Percentiles rank a stretch among this genome's conserved stretches.
These are phyloP conservation scores for Ceratobasidium sp. DNA, from an alignment of 1,284 basidiomycete species.

Conservation along the genomic window DNA sequence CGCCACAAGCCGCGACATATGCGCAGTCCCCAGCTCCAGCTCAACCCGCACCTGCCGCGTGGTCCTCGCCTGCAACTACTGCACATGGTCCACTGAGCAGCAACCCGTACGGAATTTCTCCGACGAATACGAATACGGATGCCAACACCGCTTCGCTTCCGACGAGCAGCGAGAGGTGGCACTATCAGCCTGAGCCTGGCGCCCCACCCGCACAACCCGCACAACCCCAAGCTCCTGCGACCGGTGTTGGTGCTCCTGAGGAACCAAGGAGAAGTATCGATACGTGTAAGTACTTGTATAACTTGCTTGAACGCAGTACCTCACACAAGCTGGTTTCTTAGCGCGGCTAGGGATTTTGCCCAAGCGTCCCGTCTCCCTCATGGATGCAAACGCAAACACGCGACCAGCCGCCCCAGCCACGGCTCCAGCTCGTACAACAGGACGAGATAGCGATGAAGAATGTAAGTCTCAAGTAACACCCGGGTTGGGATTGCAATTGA, in stretches of 20 bases:
- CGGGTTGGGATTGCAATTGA: not conserved
- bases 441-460: slow-evolving; percentile 34
- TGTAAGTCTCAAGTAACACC: not conserved
- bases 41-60: not conserved
- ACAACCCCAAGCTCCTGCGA: slow-evolving; percentile 6
- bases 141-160: slow-evolving; percentile 14
- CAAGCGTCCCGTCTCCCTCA: slow-evolving; percentile 33
- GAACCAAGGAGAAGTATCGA: slow-evolving; percentile 34
- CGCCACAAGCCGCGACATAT: slow-evolving; percentile 21
- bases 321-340: not conserved
- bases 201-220: not conserved
- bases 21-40: slow-evolving; percentile 19
- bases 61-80: slow-evolving; percentile 6
- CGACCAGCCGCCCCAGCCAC: slow-evolving; percentile 14
- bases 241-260: not conserved
- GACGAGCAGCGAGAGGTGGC: slow-evolving; percentile 30
- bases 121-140: not conserved
- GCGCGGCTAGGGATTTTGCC: slow-evolving; percentile 38
- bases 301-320: not conserved
- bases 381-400: slow-evolving; percentile 30
- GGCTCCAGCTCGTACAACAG: not conserved
- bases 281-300: slow-evolving; percentile 2
- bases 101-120: slow-evolving; percentile 14
- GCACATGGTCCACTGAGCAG: slow-evolving; percentile 15
- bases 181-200: slow-evolving; percentile 28